phyloP scores from a whole-genome alignment of 2,329 filamentous ascomycete species.

The Mycosphaerella arachidis region DNA sequence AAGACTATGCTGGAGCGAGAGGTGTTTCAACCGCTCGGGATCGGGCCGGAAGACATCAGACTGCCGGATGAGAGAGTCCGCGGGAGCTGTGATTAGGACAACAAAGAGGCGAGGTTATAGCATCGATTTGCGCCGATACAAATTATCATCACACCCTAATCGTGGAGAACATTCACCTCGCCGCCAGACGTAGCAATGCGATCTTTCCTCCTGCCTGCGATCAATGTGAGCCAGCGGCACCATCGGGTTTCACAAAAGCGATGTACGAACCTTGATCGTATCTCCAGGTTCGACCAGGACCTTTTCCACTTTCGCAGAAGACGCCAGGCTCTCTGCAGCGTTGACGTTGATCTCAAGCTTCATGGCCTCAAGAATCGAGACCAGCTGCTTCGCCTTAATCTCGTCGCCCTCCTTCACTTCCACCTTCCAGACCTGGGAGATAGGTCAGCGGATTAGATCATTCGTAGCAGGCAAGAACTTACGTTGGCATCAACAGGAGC shows the following conservation, averaged over 20 bases:
- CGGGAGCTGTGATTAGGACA: neutral
- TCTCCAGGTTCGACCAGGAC: slow-evolving; percentile 38
- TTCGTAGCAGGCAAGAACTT: neutral
- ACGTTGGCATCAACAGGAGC: slow-evolving; percentile 45
- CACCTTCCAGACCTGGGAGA: slow-evolving; percentile 37
- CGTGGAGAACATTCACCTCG: neutral
- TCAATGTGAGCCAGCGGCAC: neutral
- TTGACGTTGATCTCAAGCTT: slow-evolving; percentile 46
- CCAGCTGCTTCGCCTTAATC: slow-evolving; percentile 32
- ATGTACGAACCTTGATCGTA: neutral
- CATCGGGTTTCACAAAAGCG: neutral
- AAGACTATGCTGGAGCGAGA: neutral
- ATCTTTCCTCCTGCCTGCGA: neutral
- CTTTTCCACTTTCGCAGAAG: slow-evolving; percentile 36
- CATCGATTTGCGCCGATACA: neutral
- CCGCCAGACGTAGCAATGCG: neutral
- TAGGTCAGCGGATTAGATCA: neutral
- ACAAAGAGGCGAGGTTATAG: neutral
- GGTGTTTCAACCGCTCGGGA: neutral
- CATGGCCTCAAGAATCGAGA: slow-evolving; percentile 45
- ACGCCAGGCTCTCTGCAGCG: slow-evolving; percentile 30
- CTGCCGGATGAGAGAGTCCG: neutral
- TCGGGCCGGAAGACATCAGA: neutral
- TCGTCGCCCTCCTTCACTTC: slow-evolving; percentile 37
- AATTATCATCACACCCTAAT: neutral